A percentile compares a stretch with the other conserved stretches of the same genome.
These are phyloP conservation scores for Aureobasidium sp. DNA, from an alignment of 2,329 filamentous ascomycete genomes.

Conservation along the genomic window DNA sequence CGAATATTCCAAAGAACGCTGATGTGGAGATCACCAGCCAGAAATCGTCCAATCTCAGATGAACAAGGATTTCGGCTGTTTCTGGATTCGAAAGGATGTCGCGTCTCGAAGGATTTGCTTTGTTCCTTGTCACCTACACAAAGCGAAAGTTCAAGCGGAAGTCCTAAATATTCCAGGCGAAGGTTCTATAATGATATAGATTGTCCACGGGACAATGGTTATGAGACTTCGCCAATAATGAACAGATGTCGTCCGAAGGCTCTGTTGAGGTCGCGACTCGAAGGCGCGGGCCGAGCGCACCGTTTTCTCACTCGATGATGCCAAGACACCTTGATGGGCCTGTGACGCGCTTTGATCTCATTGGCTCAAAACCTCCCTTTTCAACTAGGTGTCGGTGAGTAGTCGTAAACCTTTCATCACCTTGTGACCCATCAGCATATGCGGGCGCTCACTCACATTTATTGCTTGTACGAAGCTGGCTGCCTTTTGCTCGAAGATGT, in stretches of 20 bases:
- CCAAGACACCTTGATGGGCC: constrained; percentile 14
- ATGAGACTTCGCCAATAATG: neutral
- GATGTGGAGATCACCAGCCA: neutral
- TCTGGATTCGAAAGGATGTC: neutral
- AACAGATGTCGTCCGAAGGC: neutral
- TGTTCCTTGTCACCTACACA: neutral
- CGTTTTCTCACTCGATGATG: constrained; percentile 11
- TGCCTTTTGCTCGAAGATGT: too few species aligned
- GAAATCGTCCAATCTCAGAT: neutral
- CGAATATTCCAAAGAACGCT: neutral
- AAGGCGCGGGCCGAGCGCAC: constrained; percentile 10
- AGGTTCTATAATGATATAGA: neutral
- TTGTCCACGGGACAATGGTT: neutral
- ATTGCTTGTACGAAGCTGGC: neutral
- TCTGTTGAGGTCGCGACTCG: constrained; percentile 10
- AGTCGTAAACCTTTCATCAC: neutral
- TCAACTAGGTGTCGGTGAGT: neutral
- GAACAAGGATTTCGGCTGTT: neutral
- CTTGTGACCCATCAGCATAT: neutral
- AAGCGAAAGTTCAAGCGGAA: neutral
- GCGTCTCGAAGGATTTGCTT: constrained; percentile 2
- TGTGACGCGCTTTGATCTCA: neutral
- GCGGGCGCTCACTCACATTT: neutral
- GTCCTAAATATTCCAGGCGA: too few species aligned
- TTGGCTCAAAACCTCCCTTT: neutral